These are phyloP conservation scores for Talaromyces amestolkiae DNA, from an alignment of 2,329 filamentous ascomycete genomes.

Conservation along the genomic window DNA sequence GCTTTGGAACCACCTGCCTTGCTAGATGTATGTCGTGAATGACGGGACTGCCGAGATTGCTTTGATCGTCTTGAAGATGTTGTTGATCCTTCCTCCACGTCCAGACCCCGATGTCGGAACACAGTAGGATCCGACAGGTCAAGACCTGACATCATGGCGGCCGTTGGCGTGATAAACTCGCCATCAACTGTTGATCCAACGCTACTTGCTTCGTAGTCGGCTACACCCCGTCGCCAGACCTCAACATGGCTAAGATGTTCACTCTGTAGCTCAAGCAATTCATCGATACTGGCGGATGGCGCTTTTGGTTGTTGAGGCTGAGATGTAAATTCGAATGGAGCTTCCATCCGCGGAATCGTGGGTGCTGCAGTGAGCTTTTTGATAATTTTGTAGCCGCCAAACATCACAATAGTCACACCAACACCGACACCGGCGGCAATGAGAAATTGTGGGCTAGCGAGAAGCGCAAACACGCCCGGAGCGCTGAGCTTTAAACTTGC, in stretches of 20 bases:
- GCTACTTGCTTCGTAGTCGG: slow-evolving; percentile 55
- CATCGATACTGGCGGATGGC: slow-evolving; percentile 48
- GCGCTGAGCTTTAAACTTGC: slow-evolving; percentile 73
- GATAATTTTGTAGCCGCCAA: slow-evolving; percentile 96
- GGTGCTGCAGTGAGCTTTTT: slow-evolving; percentile 65
- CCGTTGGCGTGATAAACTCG: slow-evolving; percentile 63
- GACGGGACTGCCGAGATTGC: slow-evolving; percentile 27
- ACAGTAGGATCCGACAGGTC: slow-evolving; percentile 34
- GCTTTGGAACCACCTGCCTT: background rate
- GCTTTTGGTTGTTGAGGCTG: slow-evolving; percentile 10
- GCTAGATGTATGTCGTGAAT: slow-evolving; percentile 11
- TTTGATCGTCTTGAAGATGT: slow-evolving; percentile 34
- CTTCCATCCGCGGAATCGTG: slow-evolving; percentile 13
- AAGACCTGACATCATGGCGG: slow-evolving; percentile 49
- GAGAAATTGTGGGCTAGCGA: slow-evolving; percentile 88
- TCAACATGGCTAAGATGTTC: slow-evolving; percentile 59
- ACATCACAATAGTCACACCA: slow-evolving; percentile 91
- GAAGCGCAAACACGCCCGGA: slow-evolving; percentile 79
- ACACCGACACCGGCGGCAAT: slow-evolving; percentile 87
- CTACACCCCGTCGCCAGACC: slow-evolving; percentile 62
- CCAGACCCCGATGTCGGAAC: slow-evolving; percentile 21
- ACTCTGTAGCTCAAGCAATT: slow-evolving; percentile 54
- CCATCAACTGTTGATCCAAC: slow-evolving; percentile 62
- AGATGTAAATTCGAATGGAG: background rate
- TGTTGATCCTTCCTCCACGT: slow-evolving; percentile 31